Evolutionary conservation across 225 moss, liverwort and hornwort species (phyloP).

Genomic region (Ulota crispa): DNA sequence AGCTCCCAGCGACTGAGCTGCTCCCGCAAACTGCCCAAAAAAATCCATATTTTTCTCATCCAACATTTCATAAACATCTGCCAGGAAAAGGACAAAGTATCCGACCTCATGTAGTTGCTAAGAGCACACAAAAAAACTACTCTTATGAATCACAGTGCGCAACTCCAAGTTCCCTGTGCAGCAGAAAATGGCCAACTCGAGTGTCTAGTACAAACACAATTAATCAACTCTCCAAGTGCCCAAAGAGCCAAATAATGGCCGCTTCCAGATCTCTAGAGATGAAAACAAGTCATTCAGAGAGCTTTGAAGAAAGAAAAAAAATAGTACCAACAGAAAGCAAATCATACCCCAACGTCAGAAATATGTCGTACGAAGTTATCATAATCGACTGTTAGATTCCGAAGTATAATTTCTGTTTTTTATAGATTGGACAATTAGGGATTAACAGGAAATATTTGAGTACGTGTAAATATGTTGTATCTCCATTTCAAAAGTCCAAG

Average conservation of each 20-base stretch:
- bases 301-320: background rate
- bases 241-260: background rate
- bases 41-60: conserved; percentile 5
- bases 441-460: background rate
- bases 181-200: background rate
- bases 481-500: background rate
- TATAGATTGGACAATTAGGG: background rate
- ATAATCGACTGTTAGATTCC: background rate
- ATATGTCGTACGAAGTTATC: too few species aligned
- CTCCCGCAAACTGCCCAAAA: conserved; percentile 74
- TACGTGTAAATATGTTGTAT: conserved; percentile 1
- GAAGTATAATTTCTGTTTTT: background rate
- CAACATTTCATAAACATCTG: background rate
- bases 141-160: background rate
- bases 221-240: background rate
- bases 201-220: background rate
- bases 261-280: background rate
- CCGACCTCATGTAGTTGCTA: background rate
- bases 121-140: background rate
- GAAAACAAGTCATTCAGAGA: background rate
- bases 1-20: conserved; percentile 90
- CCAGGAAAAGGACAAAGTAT: background rate
- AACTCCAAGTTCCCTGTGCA: conserved; percentile 2
- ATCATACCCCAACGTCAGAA: background rate
- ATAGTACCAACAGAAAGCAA: background rate